phyloP scores from a whole-genome alignment of 768 basidiomycete species.

The Rickenella mellea region DNA sequence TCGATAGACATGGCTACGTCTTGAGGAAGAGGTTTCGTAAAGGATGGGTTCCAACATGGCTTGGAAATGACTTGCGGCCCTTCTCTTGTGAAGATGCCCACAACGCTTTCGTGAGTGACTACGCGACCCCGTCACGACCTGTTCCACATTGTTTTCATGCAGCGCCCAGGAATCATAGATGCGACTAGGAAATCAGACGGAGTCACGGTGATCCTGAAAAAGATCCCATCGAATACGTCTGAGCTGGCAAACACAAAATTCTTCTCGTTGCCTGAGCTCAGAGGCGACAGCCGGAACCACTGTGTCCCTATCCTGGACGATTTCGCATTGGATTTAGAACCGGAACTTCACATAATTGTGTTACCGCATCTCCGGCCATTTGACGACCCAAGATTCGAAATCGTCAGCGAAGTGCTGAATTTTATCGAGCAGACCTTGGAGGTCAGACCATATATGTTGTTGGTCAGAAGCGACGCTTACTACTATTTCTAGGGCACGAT shows the following conservation, averaged over 20 bases:
- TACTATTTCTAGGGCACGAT: background rate
- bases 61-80: background rate
- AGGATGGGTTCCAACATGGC: background rate
- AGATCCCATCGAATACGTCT: background rate
- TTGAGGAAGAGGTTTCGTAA: background rate
- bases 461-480: too few relatives aligned
- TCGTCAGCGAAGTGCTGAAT: conserved; percentile 11
- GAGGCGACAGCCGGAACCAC: conserved; percentile 10
- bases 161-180: conserved; percentile 6
- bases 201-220: conserved; percentile 10
- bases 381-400: conserved; percentile 9
- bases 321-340: conserved; percentile 6
- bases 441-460: conserved; percentile 4
- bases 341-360: conserved; percentile 5
- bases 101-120: too few relatives aligned
- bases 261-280: conserved; percentile 6
- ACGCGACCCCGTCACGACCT: too few relatives aligned
- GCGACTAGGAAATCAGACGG: conserved; percentile 12
- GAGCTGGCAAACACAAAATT: conserved; percentile 6
- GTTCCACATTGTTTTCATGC: too few relatives aligned
- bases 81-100: background rate
- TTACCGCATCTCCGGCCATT: conserved; percentile 13
- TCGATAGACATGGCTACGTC: background rate
- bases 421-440: conserved; percentile 12
- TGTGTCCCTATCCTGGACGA: conserved; percentile 12